A percentile compares a stretch with the other conserved stretches of the same genome.
Conservation (phyloP, 768 basidiomycete species). For the Collybia mongolica region DNA sequence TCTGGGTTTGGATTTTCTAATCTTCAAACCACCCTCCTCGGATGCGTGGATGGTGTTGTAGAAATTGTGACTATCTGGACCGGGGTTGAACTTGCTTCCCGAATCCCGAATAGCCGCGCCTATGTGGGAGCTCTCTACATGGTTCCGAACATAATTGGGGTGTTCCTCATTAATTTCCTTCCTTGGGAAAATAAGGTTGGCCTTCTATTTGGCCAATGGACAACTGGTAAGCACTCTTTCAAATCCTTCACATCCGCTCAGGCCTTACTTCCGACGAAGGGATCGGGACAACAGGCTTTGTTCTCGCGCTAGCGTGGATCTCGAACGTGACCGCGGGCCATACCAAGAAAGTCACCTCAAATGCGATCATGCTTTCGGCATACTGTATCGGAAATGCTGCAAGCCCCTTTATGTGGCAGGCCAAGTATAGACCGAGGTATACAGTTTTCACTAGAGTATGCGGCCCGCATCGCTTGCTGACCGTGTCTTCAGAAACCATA, state of each 20-base stretch:
- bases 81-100: constrained; percentile 58
- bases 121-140: constrained; percentile 61
- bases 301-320: constrained; percentile 62
- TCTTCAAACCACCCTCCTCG: constrained; percentile 68
- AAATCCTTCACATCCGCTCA: not conserved
- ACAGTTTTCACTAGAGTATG: constrained; percentile 2
- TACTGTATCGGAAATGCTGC: constrained; percentile 66
- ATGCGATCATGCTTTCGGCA: constrained; percentile 72
- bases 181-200: constrained; percentile 69
- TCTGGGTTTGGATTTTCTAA: constrained; percentile 62
- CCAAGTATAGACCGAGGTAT: constrained; percentile 63
- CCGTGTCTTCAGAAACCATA: constrained; percentile 47
- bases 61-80: constrained; percentile 72
- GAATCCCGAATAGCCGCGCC: constrained; percentile 56
- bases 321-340: constrained; percentile 67
- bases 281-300: constrained; percentile 41
- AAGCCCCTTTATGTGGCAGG: constrained; percentile 80
- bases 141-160: constrained; percentile 64
- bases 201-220: constrained; percentile 55
- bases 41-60: constrained; percentile 62
- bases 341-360: constrained; percentile 68
- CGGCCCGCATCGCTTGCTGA: not conserved
- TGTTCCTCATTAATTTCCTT: constrained; percentile 59
- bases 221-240: constrained; percentile 36
- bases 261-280: constrained; percentile 4